A percentile compares a stretch with the other conserved stretches of the same genome.
phyloP scores from a whole-genome alignment of 768 basidiomycete genomes.

The Pleurotus salmoneostramineus region DNA sequence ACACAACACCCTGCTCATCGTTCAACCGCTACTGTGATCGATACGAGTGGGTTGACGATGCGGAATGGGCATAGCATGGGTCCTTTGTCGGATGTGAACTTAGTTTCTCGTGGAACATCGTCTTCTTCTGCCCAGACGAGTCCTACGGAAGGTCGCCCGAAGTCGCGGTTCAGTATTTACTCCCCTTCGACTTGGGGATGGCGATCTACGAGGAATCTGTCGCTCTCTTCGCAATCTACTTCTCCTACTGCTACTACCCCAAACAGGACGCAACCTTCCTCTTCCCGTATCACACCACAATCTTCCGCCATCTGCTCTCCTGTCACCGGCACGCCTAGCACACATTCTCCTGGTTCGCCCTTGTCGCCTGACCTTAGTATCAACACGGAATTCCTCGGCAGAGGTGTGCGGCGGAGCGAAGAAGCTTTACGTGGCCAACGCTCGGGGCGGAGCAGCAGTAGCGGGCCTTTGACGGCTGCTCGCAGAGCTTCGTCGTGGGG shows the following conservation, averaged over 20 bases:
- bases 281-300: background rate
- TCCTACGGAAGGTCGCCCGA: constrained; percentile 13
- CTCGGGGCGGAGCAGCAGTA: constrained; percentile 16
- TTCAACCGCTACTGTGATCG: too few species aligned
- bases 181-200: constrained; percentile 26
- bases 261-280: background rate
- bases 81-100: background rate
- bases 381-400: constrained; percentile 8
- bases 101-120: constrained; percentile 1
- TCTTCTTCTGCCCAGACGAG: constrained; percentile 13
- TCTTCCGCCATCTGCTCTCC: background rate
- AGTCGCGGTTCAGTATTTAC: constrained; percentile 25
- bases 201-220: constrained; percentile 18
- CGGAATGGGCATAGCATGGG: background rate
- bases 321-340: background rate
- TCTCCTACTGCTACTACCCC: background rate
- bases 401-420: constrained; percentile 35
- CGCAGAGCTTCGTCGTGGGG: constrained; percentile 69
- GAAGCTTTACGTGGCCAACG: constrained; percentile 34
- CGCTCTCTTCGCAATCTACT: background rate
- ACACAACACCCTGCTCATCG: background rate
- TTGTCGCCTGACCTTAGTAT: constrained; percentile 2
- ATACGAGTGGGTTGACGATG: too few species aligned
- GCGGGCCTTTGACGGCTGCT: constrained; percentile 33
- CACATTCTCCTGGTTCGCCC: background rate